A percentile compares a stretch with the other conserved stretches of the same genome.
phyloP scores from a whole-genome alignment of 2,329 filamentous ascomycete genomes.

The Coniochaeta sp. region DNA sequence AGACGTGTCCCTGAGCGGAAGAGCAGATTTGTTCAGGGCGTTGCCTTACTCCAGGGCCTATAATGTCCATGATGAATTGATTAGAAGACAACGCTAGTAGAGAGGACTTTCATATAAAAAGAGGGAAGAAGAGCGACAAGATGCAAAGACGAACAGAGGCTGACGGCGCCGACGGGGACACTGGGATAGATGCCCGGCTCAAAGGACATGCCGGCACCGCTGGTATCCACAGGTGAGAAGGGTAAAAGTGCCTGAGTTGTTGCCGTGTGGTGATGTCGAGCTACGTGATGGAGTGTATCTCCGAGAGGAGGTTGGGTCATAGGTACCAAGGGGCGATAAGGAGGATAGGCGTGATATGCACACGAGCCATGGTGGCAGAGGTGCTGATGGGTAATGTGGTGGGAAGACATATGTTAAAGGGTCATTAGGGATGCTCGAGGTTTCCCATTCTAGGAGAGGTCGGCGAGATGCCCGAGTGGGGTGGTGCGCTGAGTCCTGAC shows the following conservation, averaged over 20 bases:
- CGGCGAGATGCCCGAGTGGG: not conserved
- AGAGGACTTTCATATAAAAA: not conserved
- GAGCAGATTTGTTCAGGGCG: not conserved
- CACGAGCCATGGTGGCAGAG: not conserved
- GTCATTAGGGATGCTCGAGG: not conserved
- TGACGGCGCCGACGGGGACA: not conserved
- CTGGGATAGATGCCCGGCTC: not conserved
- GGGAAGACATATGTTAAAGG: not conserved
- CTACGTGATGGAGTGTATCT: not conserved
- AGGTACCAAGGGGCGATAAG: not conserved
- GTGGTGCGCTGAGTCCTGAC: not conserved
- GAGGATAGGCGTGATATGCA: not conserved
- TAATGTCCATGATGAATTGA: not conserved
- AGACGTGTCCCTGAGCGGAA: slow-evolving; percentile 12
- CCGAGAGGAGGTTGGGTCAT: not conserved
- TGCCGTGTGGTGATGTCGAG: not conserved
- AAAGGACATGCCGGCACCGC: not conserved
- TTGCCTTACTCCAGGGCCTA: not conserved
- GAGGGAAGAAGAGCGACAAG: not conserved
- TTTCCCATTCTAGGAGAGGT: not conserved
- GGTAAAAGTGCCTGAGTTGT: not conserved
- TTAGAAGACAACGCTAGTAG: not conserved
- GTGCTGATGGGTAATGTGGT: not conserved
- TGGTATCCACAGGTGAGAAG: not conserved
- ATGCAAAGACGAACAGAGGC: not conserved